phyloP scores from a whole-genome alignment of 768 basidiomycete species.

The Leccinellum luteum region DNA sequence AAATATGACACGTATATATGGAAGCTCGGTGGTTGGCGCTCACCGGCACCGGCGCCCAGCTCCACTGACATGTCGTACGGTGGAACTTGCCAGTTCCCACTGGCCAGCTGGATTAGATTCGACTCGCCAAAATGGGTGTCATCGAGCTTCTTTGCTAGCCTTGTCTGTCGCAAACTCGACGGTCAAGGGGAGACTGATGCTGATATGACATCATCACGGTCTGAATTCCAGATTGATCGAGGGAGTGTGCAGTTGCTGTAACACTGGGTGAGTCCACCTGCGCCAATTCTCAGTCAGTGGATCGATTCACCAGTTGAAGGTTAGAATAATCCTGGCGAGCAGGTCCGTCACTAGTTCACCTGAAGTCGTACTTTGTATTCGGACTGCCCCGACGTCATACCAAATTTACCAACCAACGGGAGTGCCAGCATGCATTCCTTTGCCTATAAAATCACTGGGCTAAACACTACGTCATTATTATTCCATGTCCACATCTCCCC shows the following conservation, averaged over 20 bases:
- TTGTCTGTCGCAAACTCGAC: no score
- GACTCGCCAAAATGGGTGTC: not conserved
- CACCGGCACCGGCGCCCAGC: no score
- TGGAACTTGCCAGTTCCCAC: no score
- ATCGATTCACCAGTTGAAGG: not conserved
- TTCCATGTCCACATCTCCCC: conserved; percentile 2
- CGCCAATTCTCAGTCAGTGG: not conserved
- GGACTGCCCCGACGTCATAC: conserved; percentile 14
- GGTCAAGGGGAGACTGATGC: no score
- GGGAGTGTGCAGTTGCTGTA: not conserved
- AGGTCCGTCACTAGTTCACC: not conserved
- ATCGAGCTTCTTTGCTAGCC: not conserved
- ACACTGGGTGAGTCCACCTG: not conserved
- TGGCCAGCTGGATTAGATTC: not conserved
- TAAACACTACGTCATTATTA: not conserved
- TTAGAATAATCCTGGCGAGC: not conserved
- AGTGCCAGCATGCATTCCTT: conserved; percentile 4
- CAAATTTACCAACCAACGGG: no score
- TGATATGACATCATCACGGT: not conserved
- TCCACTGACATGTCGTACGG: not conserved
- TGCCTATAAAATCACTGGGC: conserved; percentile 12
- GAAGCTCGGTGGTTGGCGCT: not conserved
- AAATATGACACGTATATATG: not conserved
- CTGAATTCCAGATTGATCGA: not conserved
- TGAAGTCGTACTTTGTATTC: conserved; percentile 2